Evolutionary conservation across 1,284 basidiomycete genomes (phyloP).

Genomic region (Heterobasidion annosum): DNA sequence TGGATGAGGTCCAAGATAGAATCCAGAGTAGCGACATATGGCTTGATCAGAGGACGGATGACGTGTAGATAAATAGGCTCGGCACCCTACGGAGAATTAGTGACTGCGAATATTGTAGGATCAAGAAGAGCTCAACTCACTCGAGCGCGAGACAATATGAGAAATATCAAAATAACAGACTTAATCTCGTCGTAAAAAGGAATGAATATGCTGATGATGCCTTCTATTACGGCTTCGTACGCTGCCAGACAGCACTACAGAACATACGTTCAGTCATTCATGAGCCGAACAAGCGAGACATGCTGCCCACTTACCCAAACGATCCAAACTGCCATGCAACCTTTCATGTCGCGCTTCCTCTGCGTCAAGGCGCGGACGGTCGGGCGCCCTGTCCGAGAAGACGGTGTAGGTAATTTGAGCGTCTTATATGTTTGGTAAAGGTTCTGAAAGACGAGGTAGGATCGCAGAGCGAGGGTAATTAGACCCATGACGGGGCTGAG

Average conservation of each 20-base stretch:
- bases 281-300: not conserved
- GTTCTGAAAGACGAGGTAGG: conserved; percentile 66
- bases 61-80: conserved; percentile 72
- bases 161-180: conserved; percentile 57
- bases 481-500: conserved; percentile 43
- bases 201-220: conserved; percentile 54
- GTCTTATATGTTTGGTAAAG: conserved; percentile 79
- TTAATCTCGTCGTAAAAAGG: conserved; percentile 78
- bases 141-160: conserved; percentile 63
- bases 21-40: conserved; percentile 56
- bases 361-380: conserved; percentile 58
- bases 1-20: conserved; percentile 44
- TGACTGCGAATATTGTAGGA: conserved; percentile 2
- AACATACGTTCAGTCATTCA: not conserved
- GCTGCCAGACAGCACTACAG: conserved; percentile 49
- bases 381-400: conserved; percentile 50
- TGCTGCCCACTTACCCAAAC: conserved; percentile 55
- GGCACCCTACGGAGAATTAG: conserved; percentile 44
- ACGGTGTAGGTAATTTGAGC: conserved; percentile 55
- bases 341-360: conserved; percentile 76
- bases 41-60: conserved; percentile 62
- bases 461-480: conserved; percentile 56
- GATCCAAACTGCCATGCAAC: conserved; percentile 72
- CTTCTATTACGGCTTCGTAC: conserved; percentile 59
- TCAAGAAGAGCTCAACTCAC: conserved; percentile 31